A percentile compares a stretch with the other conserved stretches of the same genome.
These are phyloP conservation scores for Magnolia changhungtana DNA, from an alignment of 164 flowering plant species.

Conservation along the genomic window DNA sequence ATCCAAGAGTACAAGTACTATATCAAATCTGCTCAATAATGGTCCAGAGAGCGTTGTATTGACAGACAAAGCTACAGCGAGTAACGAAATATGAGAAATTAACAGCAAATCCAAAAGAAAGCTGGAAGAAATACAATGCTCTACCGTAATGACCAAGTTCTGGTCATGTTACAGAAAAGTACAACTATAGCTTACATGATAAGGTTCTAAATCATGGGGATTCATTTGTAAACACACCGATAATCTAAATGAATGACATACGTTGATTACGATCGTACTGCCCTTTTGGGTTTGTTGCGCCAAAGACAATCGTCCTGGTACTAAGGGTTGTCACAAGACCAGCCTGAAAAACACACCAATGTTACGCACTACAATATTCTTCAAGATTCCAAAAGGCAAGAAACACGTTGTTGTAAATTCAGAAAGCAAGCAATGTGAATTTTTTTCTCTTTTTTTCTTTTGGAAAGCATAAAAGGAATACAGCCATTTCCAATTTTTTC, in stretches of 20 bases:
- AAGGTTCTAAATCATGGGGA: neutral
- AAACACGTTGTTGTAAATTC: neutral
- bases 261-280: constrained; percentile 92
- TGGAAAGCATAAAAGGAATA: neutral
- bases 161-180: neutral
- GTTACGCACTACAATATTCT: neutral
- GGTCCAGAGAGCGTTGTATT: constrained; percentile 97
- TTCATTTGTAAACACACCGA: neutral
- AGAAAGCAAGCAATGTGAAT: neutral
- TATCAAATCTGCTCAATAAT: constrained; percentile 94
- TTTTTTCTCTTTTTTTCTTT: neutral
- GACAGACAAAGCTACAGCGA: constrained; percentile 77
- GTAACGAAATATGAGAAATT: constrained; percentile 28
- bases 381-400: constrained; percentile 1
- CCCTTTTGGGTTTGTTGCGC: constrained; percentile 98
- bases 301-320: constrained; percentile 86
- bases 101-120: constrained; percentile 4
- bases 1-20: constrained; percentile 89
- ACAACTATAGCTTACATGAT: neutral
- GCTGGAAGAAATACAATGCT: neutral
- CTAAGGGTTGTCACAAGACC: constrained; percentile 94
- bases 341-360: constrained; percentile 50
- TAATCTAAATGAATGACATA: constrained; percentile 29
- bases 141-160: neutral
- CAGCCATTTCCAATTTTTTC: neutral